phyloP scores from a whole-genome alignment of 2,329 filamentous ascomycete genomes.

The Aspergillus sclerotialis region DNA sequence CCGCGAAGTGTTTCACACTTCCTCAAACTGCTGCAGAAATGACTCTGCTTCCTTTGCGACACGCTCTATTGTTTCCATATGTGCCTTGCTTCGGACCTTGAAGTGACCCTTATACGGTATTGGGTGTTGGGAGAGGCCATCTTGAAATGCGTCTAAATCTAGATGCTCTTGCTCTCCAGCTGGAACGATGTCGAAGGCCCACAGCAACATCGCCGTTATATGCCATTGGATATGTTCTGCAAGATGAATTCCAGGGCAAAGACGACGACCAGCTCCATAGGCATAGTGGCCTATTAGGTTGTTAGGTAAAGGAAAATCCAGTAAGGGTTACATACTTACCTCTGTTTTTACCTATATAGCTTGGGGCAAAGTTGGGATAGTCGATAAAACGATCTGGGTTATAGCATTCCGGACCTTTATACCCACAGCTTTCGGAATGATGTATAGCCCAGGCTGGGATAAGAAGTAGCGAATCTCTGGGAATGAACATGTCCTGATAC shows the following conservation, averaged over 20 bases:
- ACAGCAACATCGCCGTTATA: conserved; percentile 16
- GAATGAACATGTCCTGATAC: conserved; percentile 19
- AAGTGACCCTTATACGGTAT: conserved; percentile 1
- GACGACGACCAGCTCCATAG: conserved; percentile 18
- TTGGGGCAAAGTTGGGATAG: conserved; percentile 1
- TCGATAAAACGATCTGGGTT: conserved; percentile 1
- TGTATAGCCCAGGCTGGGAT: conserved; percentile 20
- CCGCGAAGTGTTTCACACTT: conserved; percentile 1
- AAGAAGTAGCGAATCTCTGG: conserved; percentile 17
- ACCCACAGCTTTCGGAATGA: conserved; percentile 3
- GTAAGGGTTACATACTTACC: conserved; percentile 2
- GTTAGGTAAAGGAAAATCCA: conserved; percentile 1
- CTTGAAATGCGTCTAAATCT: conserved; percentile 1
- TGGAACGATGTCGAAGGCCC: conserved; percentile 9
- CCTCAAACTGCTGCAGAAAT: conserved; percentile 1
- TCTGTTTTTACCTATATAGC: conserved; percentile 2
- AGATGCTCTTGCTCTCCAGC: conserved; percentile 1
- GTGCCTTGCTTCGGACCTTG: conserved; percentile 1
- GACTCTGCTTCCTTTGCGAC: conserved; percentile 1
- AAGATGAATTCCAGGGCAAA: conserved; percentile 25
- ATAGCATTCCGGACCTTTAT: conserved; percentile 1
- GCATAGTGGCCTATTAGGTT: conserved; percentile 11
- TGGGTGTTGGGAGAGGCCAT: conserved; percentile 1
- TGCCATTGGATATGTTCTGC: conserved; percentile 18
- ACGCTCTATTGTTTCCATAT: conserved; percentile 1